Percentiles rank a stretch among this genome's conserved stretches.
Conservation (phyloP, 2,329 filamentous ascomycete species). For the Acarospora socialis region DNA sequence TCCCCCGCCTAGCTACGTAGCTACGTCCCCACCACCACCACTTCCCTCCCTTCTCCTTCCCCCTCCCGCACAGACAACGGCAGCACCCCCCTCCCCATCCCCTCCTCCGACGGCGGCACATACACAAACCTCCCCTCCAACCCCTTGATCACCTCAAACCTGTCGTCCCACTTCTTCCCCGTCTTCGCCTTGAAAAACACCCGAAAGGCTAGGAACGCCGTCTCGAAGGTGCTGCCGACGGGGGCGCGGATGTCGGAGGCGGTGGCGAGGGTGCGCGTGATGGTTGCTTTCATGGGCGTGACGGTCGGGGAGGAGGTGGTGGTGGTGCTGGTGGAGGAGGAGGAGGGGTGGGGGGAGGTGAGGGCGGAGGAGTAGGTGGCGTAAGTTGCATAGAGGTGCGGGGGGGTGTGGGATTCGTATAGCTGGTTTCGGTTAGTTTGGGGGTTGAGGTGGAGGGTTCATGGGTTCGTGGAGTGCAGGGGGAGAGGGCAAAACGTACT, state of each 20-base stretch:
- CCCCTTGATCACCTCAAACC: background rate
- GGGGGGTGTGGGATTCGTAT: conserved; percentile 9
- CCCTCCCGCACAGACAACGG: no score
- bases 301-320: no score
- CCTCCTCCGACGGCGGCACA: conserved; percentile 2
- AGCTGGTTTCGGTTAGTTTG: conserved; percentile 8
- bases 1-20: no score
- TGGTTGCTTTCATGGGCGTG: no score
- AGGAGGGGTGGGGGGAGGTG: conserved; percentile 16
- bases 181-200: conserved; percentile 10
- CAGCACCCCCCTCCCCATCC: no score
- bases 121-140: conserved; percentile 6
- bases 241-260: conserved; percentile 20
- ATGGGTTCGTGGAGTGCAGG: background rate
- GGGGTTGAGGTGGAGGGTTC: background rate
- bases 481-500: conserved; percentile 2
- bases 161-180: conserved; percentile 8
- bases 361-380: conserved; percentile 6
- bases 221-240: conserved; percentile 14
- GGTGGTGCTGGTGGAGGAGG: conserved; percentile 18
- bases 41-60: no score
- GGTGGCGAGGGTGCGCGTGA: no score
- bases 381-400: conserved; percentile 10
- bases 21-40: no score
- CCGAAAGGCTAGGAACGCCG: conserved; percentile 9